Evolutionary conservation across 2,329 filamentous ascomycete species (phyloP).

Genomic region (Colletotrichum cuscutae): DNA sequence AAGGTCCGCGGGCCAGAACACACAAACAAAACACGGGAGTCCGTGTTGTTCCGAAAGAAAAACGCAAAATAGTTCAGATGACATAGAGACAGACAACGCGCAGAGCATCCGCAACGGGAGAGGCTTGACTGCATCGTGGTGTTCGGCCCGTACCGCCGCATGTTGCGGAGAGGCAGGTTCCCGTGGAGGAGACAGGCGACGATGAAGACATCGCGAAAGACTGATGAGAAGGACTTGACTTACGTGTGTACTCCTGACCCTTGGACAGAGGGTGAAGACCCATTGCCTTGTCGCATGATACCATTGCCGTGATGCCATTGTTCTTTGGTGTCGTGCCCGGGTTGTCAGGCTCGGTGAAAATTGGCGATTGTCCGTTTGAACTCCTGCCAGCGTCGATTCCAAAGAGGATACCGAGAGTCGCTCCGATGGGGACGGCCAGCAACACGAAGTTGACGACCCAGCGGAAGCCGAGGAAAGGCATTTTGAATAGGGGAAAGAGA

Average conservation of each 20-base stretch:
- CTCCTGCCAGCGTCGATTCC: constrained; percentile 57
- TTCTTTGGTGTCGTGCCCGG: constrained; percentile 36
- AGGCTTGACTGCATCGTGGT: constrained; percentile 13
- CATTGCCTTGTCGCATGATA: constrained; percentile 54
- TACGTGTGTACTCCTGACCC: constrained; percentile 59
- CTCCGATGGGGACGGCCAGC: constrained; percentile 59
- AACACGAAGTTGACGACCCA: constrained; percentile 62
- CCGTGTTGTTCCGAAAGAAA: constrained; percentile 9
- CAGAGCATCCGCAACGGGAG: constrained; percentile 1
- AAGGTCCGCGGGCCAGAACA: background rate
- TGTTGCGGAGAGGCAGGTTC: background rate
- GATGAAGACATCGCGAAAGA: background rate
- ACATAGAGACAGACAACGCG: background rate
- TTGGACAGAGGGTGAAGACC: constrained; percentile 57
- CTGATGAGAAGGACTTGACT: constrained; percentile 39
- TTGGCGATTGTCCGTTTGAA: constrained; percentile 53
- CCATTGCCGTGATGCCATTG: constrained; percentile 47
- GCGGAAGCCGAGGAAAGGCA: constrained; percentile 48
- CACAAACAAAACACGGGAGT: constrained; percentile 24
- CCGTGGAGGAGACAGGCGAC: background rate
- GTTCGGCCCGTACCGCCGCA: constrained; percentile 22
- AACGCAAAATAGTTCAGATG: constrained; percentile 11
- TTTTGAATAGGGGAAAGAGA: constrained; percentile 36
- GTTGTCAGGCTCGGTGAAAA: constrained; percentile 50
- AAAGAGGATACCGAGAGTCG: constrained; percentile 60